Conservation (phyloP, 2,329 filamentous ascomycete species). For the Capronia epimyces region DNA sequence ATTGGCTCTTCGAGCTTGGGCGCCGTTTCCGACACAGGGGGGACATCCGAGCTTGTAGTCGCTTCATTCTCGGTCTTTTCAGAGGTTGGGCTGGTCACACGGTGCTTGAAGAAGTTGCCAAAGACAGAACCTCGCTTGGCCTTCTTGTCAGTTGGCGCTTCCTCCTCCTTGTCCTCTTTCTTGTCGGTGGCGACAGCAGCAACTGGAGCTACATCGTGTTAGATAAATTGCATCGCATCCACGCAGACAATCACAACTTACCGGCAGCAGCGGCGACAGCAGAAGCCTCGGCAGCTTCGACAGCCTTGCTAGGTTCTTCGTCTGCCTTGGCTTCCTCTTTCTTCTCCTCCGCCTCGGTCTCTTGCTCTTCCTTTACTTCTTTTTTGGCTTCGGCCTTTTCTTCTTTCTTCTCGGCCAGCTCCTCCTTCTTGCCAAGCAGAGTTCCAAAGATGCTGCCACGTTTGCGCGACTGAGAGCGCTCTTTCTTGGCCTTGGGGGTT, state of each 20-base stretch:
- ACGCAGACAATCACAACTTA: slow-evolving; percentile 23
- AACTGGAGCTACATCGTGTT: slow-evolving; percentile 31
- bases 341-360: slow-evolving; percentile 40
- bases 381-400: slow-evolving; percentile 36
- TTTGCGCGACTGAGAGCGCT: slow-evolving; percentile 57
- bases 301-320: slow-evolving; percentile 32
- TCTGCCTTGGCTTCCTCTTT: slow-evolving; percentile 40
- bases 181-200: slow-evolving; percentile 49
- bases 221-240: slow-evolving; percentile 2
- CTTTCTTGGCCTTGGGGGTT: slow-evolving; percentile 50
- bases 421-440: slow-evolving; percentile 56
- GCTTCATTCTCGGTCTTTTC: slow-evolving; percentile 47
- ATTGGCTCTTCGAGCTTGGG: slow-evolving; percentile 46
- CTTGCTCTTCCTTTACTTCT: slow-evolving; percentile 37
- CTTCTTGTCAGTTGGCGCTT: slow-evolving; percentile 57
- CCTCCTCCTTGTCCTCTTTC: slow-evolving; percentile 41
- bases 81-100: slow-evolving; percentile 43
- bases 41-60: slow-evolving; percentile 46
- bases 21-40: slow-evolving; percentile 44
- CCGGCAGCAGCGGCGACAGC: slow-evolving; percentile 28
- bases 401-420: slow-evolving; percentile 43
- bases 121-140: slow-evolving; percentile 85
- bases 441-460: slow-evolving; percentile 54
- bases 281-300: slow-evolving; percentile 36
- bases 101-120: slow-evolving; percentile 72